Percentiles rank a stretch among this genome's conserved stretches.
Evolutionary conservation across 2,329 filamentous ascomycete genomes (phyloP).

Genomic region (Hirsutella minnesotensis): DNA sequence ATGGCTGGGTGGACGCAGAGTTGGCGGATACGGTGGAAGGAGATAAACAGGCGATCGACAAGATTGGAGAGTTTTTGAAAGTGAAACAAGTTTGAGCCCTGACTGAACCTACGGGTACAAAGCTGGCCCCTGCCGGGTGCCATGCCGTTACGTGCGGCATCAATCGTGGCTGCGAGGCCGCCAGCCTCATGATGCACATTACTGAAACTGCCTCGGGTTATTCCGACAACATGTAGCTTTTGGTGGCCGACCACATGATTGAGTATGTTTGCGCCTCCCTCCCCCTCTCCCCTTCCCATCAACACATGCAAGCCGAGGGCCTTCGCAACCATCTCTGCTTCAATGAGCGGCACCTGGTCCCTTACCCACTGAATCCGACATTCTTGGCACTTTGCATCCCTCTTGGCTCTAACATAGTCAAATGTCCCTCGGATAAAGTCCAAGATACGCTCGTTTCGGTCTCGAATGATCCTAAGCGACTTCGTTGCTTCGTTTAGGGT

Average conservation of each 20-base stretch:
- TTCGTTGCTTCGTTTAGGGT: slow-evolving; percentile 1
- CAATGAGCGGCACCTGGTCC: slow-evolving; percentile 15
- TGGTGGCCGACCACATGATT: too few species aligned
- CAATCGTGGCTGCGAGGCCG: too few species aligned
- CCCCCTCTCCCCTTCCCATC: too few species aligned
- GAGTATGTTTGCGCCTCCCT: too few species aligned
- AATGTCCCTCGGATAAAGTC: slow-evolving; percentile 1
- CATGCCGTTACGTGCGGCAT: too few species aligned
- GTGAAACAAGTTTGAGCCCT: neutral
- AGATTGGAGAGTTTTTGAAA: slow-evolving; percentile 3
- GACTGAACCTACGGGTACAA: too few species aligned
- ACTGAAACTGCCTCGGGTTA: too few species aligned
- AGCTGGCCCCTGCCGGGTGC: too few species aligned
- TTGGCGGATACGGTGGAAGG: slow-evolving; percentile 22
- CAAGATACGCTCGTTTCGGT: neutral
- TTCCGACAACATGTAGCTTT: too few species aligned
- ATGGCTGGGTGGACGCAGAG: slow-evolving; percentile 27
- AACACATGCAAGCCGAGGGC: too few species aligned
- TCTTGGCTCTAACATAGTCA: slow-evolving; percentile 4
- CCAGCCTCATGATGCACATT: too few species aligned
- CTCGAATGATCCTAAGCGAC: neutral
- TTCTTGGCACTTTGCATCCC: slow-evolving; percentile 6
- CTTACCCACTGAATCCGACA: slow-evolving; percentile 15
- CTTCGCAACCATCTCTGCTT: too few species aligned
- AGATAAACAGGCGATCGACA: slow-evolving; percentile 17